A percentile compares a stretch with the other conserved stretches of the same genome.
Conservation (phyloP, 176 grass and related monocot genomes). For the Musa troglodytarum region DNA sequence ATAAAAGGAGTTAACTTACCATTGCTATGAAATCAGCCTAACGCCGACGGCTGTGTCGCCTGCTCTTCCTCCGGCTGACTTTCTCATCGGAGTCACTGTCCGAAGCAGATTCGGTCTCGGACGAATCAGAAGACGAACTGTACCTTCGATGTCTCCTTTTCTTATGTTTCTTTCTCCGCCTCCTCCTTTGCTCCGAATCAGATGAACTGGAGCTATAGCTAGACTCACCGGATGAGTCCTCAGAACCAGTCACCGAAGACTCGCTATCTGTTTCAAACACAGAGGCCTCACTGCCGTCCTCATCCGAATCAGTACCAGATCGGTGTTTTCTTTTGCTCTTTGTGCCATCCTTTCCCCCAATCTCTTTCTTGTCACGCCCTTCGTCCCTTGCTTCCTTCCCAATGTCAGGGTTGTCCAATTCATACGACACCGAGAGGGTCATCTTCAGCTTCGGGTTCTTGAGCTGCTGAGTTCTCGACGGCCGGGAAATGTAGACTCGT, state of each 20-base stretch:
- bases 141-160: slow-evolving; percentile 37
- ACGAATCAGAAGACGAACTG: slow-evolving; percentile 45
- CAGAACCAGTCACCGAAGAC: slow-evolving; percentile 33
- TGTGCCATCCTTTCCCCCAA: slow-evolving; percentile 18
- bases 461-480: slow-evolving; percentile 52
- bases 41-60: slow-evolving; percentile 18
- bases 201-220: slow-evolving; percentile 65
- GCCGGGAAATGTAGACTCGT: slow-evolving; percentile 46
- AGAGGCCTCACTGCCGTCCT: slow-evolving; percentile 41
- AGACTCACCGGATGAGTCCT: slow-evolving; percentile 46
- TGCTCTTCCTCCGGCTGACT: slow-evolving; percentile 39
- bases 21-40: not conserved
- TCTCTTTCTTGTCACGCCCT: slow-evolving; percentile 31
- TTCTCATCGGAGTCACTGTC: slow-evolving; percentile 63
- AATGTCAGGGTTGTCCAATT: slow-evolving; percentile 55
- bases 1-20: not conserved
- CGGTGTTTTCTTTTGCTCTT: slow-evolving; percentile 63
- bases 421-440: slow-evolving; percentile 29
- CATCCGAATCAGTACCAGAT: slow-evolving; percentile 41
- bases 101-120: slow-evolving; percentile 30
- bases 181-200: slow-evolving; percentile 49
- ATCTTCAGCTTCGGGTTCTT: slow-evolving; percentile 71
- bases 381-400: slow-evolving; percentile 39
- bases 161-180: slow-evolving; percentile 41
- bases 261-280: slow-evolving; percentile 59